Conservation (phyloP, 2,329 filamentous ascomycete genomes). For the Sporothrix inflata region DNA sequence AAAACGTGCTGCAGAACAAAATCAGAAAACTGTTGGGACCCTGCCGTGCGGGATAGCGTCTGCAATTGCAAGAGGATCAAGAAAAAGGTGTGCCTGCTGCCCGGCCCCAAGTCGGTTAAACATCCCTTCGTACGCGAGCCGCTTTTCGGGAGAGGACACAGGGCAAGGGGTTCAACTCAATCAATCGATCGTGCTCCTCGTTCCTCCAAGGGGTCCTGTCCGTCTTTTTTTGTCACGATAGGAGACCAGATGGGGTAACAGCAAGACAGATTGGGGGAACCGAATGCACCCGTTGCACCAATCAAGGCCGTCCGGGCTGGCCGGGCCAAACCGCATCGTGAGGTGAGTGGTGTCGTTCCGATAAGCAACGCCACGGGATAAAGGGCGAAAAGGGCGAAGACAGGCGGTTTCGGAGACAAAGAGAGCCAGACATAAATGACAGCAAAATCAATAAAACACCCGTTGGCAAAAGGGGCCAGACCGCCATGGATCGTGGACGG, state of each 20-base stretch:
- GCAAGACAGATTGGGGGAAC: background rate
- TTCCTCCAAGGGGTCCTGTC: background rate
- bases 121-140: background rate
- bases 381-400: background rate
- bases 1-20: background rate
- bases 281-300: background rate
- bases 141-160: background rate
- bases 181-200: background rate
- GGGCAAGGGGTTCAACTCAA: background rate
- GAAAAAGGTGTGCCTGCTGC: constrained; percentile 6
- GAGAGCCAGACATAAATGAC: background rate
- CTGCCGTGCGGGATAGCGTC: background rate
- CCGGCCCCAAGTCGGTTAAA: background rate
- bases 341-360: background rate
- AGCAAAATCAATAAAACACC: background rate
- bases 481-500: background rate
- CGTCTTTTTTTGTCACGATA: background rate
- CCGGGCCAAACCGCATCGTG: constrained; percentile 12
- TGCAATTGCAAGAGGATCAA: background rate
- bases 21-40: background rate
- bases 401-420: background rate
- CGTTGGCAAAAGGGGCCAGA: background rate
- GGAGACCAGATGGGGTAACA: background rate
- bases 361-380: background rate
- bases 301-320: background rate